Conservation (phyloP, 2,329 filamentous ascomycete species). For the Trichoderma sp. region DNA sequence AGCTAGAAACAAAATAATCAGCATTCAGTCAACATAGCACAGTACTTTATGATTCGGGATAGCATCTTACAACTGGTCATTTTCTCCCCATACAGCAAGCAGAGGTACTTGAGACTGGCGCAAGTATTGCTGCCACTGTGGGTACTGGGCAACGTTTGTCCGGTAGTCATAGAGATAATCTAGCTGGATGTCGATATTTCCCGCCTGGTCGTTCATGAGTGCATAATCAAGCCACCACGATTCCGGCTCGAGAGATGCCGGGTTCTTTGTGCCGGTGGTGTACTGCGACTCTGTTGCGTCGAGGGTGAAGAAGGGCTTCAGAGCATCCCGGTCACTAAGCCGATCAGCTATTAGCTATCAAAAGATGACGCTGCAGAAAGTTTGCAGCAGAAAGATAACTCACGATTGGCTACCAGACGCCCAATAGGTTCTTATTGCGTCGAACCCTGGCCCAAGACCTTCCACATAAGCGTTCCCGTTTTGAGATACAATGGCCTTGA, state of each 20-base stretch:
- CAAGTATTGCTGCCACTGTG: constrained; percentile 58
- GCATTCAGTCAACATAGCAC: not conserved
- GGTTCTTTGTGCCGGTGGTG: constrained; percentile 41
- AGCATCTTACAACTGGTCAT: constrained; percentile 43
- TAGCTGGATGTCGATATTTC: constrained; percentile 54
- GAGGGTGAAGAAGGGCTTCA: constrained; percentile 40
- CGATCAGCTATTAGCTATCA: not conserved
- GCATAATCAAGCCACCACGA: constrained; percentile 54
- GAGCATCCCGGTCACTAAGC: constrained; percentile 39
- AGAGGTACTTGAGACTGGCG: constrained; percentile 52
- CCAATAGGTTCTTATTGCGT: constrained; percentile 50
- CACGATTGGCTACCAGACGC: constrained; percentile 34
- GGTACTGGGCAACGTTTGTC: constrained; percentile 56
- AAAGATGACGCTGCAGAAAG: not conserved
- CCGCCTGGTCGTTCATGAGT: constrained; percentile 45
- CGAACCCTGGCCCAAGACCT: constrained; percentile 55
- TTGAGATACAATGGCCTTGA: constrained; percentile 58
- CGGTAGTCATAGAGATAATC: constrained; percentile 60
- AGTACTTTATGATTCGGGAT: not conserved
- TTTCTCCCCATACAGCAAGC: constrained; percentile 60
- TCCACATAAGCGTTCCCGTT: constrained; percentile 64
- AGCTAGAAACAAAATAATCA: constrained; percentile 37
- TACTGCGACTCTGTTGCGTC: constrained; percentile 50
- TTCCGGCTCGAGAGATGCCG: constrained; percentile 45
- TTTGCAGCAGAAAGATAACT: not conserved